Conservation (phyloP, 129 eudicot genomes). For the Heracleum sosnowskyi region DNA sequence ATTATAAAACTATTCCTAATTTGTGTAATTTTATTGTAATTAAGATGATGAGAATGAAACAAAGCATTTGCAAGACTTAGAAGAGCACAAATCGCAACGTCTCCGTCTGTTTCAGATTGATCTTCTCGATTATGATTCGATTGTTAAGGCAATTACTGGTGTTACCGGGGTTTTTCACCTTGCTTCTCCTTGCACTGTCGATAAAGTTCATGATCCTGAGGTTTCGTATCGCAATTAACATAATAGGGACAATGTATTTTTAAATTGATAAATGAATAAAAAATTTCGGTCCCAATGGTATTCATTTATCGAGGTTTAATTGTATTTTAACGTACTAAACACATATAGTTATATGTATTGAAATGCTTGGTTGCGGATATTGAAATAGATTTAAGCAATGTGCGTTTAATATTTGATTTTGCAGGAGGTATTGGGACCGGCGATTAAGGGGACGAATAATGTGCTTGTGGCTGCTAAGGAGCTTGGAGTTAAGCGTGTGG, state of each 20-base stretch:
- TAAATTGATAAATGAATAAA: neutral
- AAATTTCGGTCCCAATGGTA: neutral
- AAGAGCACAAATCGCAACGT: conserved; percentile 47
- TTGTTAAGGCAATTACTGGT: conserved; percentile 55
- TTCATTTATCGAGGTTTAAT: neutral
- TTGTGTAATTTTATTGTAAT: neutral
- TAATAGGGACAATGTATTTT: neutral
- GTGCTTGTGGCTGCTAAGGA: conserved; percentile 87
- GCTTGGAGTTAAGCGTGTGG: conserved; percentile 79
- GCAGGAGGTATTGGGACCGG: conserved; percentile 66
- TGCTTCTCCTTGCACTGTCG: conserved; percentile 78
- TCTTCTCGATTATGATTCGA: conserved; percentile 73
- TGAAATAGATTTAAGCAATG: neutral
- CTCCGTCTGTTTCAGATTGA: conserved; percentile 79
- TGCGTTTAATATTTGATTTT: neutral
- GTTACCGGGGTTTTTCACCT: conserved; percentile 76
- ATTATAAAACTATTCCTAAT: neutral
- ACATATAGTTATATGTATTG: neutral
- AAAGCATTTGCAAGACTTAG: conserved; percentile 61
- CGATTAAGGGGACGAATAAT: conserved; percentile 75
- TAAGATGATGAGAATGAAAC: conserved; percentile 76
- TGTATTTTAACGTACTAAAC: neutral
- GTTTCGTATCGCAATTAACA: conserved; percentile 13
- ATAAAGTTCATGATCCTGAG: conserved; percentile 71
- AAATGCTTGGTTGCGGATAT: neutral